phyloP scores from a whole-genome alignment of 2,329 filamentous ascomycete species.

The Tolypocladium cylindrosporum region DNA sequence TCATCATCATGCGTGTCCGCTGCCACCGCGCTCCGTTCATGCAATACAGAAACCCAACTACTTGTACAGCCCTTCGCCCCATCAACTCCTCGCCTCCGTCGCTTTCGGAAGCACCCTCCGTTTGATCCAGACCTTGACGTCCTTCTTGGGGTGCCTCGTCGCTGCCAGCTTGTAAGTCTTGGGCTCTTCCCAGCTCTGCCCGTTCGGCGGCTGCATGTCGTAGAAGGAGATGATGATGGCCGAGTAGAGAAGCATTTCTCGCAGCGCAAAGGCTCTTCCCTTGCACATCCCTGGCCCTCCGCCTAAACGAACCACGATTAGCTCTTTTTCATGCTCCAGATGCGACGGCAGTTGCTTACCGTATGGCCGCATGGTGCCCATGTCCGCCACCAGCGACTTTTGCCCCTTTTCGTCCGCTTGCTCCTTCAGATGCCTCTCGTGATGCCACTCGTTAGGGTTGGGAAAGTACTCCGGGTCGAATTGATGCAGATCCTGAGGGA shows the following conservation, averaged over 20 bases:
- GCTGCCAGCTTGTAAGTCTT: slow-evolving; percentile 14
- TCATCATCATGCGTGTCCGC: background rate
- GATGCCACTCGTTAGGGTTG: slow-evolving; percentile 24
- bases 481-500: slow-evolving; percentile 22
- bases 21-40: background rate
- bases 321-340: background rate
- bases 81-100: background rate
- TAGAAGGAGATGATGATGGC: slow-evolving; percentile 25
- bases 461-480: slow-evolving; percentile 21
- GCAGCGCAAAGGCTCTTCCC: slow-evolving; percentile 19
- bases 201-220: slow-evolving; percentile 20
- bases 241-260: slow-evolving; percentile 23
- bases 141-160: slow-evolving; percentile 14
- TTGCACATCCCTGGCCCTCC: slow-evolving; percentile 21
- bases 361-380: slow-evolving; percentile 20
- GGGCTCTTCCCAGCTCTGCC: slow-evolving; percentile 15
- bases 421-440: slow-evolving; percentile 21
- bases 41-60: background rate
- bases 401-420: slow-evolving; percentile 12
- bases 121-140: slow-evolving; percentile 22
- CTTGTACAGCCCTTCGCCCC: background rate
- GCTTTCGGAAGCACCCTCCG: slow-evolving; percentile 9
- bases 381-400: slow-evolving; percentile 10
- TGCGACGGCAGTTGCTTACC: slow-evolving; percentile 13
- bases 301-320: slow-evolving; percentile 10